Base-by-base conservation (phyloP, 768 basidiomycete genomes). In the Collybiopsis luxurians region DNA sequence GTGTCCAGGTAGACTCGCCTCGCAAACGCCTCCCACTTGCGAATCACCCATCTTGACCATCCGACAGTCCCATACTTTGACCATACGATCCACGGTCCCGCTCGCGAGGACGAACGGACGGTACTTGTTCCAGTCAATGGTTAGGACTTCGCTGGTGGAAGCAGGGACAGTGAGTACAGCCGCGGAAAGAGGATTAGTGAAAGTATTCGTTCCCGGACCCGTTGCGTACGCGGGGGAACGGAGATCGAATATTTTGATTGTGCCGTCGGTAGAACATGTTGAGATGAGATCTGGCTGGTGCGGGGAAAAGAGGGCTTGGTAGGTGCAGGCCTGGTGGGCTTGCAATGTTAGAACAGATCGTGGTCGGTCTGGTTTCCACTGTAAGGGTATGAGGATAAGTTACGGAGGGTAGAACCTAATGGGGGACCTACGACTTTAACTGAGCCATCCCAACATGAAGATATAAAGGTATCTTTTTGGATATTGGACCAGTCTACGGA, bases 401-500 rank as follows among this genome's bases (percentile, higher is more conserved):
- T 12, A 42, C 21, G 30, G 27, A 15, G 9, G 30, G n/a, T 24
- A 46, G 24, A 43, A 4, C 12, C 19, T 15, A 2, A 10, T n/a
- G n/a, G 15, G n/a, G 15, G 4, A 77, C 90, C 46, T 60, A 95
- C 95, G 47, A 97, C 64, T 73, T 97, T 98, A 40, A 95, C 81
- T 13, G 79, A 81, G 26, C 92, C 93, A 66, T 98, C 96, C 95
- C 95, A 98, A 12, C 89, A 92, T 24, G 91, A 82, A 11, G 94
- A 94, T 9, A 80, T 83, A 68, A 97, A 95, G 0, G 82, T 82
- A 61, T 93, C 89, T 68, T 96, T 97, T 64, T 87, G 85, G 59
- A 95, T 70, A 71, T 97, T 98, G 60, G 89, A 94, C 95, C 96
- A 98, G 69, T 98, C 92, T 4, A 98, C 84, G 11, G 89, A 89